phyloP scores from a whole-genome alignment of 1,139 yeast genomes.

The Geotrichum klebahnii region DNA sequence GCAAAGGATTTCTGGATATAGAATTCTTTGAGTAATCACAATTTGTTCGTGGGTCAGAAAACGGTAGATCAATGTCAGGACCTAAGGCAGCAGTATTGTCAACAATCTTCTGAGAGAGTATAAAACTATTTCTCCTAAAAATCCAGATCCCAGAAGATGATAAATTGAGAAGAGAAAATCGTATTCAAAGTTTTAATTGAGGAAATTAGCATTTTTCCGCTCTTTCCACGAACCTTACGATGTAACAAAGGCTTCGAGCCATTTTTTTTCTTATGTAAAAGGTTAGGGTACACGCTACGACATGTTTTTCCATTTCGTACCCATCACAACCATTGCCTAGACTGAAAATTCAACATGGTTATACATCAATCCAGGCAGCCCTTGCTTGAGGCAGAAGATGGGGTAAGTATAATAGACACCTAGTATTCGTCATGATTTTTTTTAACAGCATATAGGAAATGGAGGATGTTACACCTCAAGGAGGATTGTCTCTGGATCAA shows the following conservation, averaged over 20 bases:
- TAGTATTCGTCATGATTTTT: not conserved
- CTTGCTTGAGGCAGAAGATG: constrained; percentile 17
- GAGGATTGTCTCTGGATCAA: constrained; percentile 20
- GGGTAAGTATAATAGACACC: constrained; percentile 7
- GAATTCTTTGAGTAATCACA: too few species aligned
- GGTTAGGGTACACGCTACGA: constrained; percentile 17
- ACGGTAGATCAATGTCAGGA: too few species aligned
- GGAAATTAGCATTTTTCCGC: too few species aligned
- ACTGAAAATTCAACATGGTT: not conserved
- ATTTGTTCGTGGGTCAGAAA: too few species aligned
- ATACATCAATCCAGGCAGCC: constrained; percentile 17
- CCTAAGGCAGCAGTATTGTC: too few species aligned
- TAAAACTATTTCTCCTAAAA: too few species aligned
- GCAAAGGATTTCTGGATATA: too few species aligned
- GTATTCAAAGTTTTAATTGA: too few species aligned
- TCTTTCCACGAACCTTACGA: not conserved
- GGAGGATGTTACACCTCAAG: constrained; percentile 9
- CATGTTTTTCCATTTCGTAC: not conserved
- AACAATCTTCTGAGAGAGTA: too few species aligned
- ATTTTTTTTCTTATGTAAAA: not conserved
- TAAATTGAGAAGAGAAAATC: too few species aligned
- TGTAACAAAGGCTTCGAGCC: not conserved
- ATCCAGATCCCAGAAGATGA: too few species aligned
- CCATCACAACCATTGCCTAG: not conserved
- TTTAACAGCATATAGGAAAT: constrained; percentile 12